Conservation (phyloP, 768 basidiomycete genomes). For the Tremella fuciformis region DNA sequence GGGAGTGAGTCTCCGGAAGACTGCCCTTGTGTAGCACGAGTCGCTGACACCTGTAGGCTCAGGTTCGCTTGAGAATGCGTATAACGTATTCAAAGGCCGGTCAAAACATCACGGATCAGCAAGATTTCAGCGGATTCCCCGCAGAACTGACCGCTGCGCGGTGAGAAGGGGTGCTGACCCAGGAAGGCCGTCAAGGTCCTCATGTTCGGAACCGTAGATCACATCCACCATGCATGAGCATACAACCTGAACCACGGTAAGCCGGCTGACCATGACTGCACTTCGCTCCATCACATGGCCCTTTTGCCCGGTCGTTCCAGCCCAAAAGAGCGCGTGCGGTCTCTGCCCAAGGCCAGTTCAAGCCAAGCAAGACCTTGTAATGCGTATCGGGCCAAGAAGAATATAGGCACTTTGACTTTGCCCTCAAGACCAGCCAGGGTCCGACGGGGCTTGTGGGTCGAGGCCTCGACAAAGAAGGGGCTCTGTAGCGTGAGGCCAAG, state of each 20-base stretch:
- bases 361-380: slow-evolving; percentile 36
- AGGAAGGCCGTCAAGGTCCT: background rate
- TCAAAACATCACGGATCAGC: slow-evolving; percentile 77
- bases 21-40: background rate
- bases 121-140: slow-evolving; percentile 90
- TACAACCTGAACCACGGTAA: too few relatives aligned
- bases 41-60: slow-evolving; percentile 58
- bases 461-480: slow-evolving; percentile 23
- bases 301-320: slow-evolving; percentile 24
- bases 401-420: slow-evolving; percentile 31
- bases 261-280: too few relatives aligned
- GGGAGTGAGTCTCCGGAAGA: slow-evolving; percentile 62
- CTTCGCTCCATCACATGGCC: slow-evolving; percentile 1
- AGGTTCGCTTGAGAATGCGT: slow-evolving; percentile 77
- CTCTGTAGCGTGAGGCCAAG: slow-evolving; percentile 11
- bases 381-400: slow-evolving; percentile 39
- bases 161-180: slow-evolving; percentile 8
- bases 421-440: background rate
- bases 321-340: slow-evolving; percentile 10
- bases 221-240: too few relatives aligned
- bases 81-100: slow-evolving; percentile 71
- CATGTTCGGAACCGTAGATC: too few relatives aligned
- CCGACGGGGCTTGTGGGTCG: background rate
- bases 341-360: slow-evolving; percentile 29
- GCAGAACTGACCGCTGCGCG: slow-evolving; percentile 51